Evolutionary conservation across 192 early-diverging fungal species (phyloP).

Genomic region (Endogone sp.): DNA sequence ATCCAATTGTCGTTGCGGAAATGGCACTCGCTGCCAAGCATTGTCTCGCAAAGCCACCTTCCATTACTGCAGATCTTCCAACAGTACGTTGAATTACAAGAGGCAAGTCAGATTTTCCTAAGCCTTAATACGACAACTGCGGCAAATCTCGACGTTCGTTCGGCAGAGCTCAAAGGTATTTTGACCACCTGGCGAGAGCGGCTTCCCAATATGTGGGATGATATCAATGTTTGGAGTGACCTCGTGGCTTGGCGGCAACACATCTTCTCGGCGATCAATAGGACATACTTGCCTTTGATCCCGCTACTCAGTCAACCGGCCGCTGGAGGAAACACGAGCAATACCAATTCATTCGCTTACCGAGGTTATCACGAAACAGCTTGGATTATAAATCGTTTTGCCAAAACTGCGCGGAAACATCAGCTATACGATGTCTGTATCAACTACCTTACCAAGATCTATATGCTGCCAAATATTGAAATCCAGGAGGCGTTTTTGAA

Average conservation of each 20-base stretch:
- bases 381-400: conserved; percentile 99
- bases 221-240: conserved; percentile 98
- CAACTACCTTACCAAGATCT: conserved; percentile 90
- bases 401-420: conserved; percentile 94
- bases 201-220: conserved; percentile 94
- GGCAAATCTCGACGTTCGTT: conserved; percentile 80
- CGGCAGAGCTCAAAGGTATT: conserved; percentile 84
- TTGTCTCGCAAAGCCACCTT: conserved; percentile 85
- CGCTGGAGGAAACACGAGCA: conserved; percentile 38
- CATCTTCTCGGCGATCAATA: conserved; percentile 95
- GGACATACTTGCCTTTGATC: conserved; percentile 86
- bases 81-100: conserved; percentile 92
- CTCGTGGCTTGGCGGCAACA: conserved; percentile 98
- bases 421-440: conserved; percentile 94
- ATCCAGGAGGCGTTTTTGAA: conserved; percentile 99
- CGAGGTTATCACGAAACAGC: conserved; percentile 99
- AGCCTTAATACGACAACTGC: conserved; percentile 77
- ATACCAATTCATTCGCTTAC: conserved; percentile 86
- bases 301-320: conserved; percentile 42
- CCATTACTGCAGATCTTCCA: conserved; percentile 91
- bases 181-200: conserved; percentile 96
- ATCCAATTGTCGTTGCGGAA: conserved; percentile 76
- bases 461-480: conserved; percentile 99
- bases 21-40: conserved; percentile 87
- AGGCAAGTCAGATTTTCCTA: conserved; percentile 85